Conservation (phyloP, 495 filamentous ascomycete species). For the Neurospora sp. region DNA sequence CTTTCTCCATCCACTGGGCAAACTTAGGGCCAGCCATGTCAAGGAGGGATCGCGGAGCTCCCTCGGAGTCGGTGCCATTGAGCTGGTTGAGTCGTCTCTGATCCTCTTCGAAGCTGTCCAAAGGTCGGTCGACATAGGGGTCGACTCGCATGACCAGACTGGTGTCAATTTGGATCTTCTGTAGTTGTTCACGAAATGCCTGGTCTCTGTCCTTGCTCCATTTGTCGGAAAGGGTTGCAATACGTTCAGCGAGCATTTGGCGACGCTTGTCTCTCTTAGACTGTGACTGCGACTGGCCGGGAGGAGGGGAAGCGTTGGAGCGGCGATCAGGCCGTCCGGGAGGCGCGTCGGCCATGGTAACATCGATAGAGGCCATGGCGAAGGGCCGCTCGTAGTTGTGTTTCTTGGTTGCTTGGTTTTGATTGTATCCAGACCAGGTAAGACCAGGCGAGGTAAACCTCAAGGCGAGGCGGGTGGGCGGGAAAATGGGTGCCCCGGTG, state of each 20-base stretch:
- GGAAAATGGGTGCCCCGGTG: no score
- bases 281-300: slow-evolving; percentile 23
- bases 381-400: not conserved
- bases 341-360: slow-evolving; percentile 16
- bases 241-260: slow-evolving; percentile 63
- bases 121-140: slow-evolving; percentile 59
- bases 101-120: slow-evolving; percentile 63
- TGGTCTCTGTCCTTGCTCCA: slow-evolving; percentile 73
- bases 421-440: not conserved
- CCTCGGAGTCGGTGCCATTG: slow-evolving; percentile 40
- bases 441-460: not conserved
- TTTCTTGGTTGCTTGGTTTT: not conserved
- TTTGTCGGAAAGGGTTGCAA: slow-evolving; percentile 59
- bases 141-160: slow-evolving; percentile 75
- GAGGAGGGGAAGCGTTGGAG: slow-evolving; percentile 20
- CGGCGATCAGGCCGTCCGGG: slow-evolving; percentile 17
- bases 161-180: slow-evolving; percentile 82
- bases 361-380: slow-evolving; percentile 26
- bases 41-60: slow-evolving; percentile 35
- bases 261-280: slow-evolving; percentile 90
- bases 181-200: slow-evolving; percentile 80
- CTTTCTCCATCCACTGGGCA: slow-evolving; percentile 65
- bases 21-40: slow-evolving; percentile 72
- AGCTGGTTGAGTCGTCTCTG: slow-evolving; percentile 51
- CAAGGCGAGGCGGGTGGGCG: not conserved